Conservation (phyloP, 202 grass and related monocot genomes). For the Eragrostis tef region DNA sequence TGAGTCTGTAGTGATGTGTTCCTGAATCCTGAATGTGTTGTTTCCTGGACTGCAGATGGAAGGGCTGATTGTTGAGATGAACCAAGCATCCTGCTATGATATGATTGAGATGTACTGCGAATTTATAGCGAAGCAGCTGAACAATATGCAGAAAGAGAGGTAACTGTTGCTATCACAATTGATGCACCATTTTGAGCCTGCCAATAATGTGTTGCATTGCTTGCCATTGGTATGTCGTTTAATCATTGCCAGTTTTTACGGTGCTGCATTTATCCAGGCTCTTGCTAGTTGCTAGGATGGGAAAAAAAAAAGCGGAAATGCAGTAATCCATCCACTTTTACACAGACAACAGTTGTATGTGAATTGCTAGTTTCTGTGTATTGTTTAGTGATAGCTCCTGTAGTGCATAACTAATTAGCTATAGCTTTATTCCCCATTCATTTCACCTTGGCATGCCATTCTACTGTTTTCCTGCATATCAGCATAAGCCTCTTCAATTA, state of each 20-base stretch:
- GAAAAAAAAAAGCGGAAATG: background rate
- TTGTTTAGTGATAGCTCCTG: slow-evolving; percentile 24
- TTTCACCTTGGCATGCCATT: slow-evolving; percentile 6
- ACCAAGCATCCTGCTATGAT: slow-evolving; percentile 82
- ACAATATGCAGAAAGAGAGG: slow-evolving; percentile 81
- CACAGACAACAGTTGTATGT: background rate
- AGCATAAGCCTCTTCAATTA: background rate
- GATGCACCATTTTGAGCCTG: background rate
- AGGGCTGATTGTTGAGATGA: slow-evolving; percentile 75
- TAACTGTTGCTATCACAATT: slow-evolving; percentile 34
- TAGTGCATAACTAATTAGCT: background rate
- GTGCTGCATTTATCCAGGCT: background rate
- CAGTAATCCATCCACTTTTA: background rate
- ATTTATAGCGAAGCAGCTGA: slow-evolving; percentile 76
- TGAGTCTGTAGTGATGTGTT: background rate
- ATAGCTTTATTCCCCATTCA: background rate
- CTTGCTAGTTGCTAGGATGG: background rate
- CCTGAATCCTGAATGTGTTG: slow-evolving; percentile 34
- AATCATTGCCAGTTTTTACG: background rate
- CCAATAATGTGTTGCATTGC: background rate
- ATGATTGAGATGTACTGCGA: slow-evolving; percentile 87
- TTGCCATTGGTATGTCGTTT: background rate
- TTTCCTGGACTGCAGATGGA: slow-evolving; percentile 67
- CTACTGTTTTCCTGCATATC: too few species aligned
- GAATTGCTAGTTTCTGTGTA: background rate